These are phyloP conservation scores for Metschnikowia borealis DNA, from an alignment of 805 yeast genomes.

Conservation along the genomic window DNA sequence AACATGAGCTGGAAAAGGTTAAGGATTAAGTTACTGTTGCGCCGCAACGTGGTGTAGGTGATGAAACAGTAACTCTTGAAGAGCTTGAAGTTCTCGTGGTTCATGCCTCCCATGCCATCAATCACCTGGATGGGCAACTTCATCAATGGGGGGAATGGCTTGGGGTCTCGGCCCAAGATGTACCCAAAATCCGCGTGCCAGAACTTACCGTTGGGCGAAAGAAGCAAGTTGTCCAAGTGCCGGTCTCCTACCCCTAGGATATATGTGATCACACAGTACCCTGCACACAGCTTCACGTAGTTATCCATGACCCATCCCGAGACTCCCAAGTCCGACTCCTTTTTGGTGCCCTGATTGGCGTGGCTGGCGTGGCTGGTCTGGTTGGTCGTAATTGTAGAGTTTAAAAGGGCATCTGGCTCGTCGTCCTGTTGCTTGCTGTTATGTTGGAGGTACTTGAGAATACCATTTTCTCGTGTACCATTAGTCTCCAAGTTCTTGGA, in stretches of 20 bases:
- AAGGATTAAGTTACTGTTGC: conserved; percentile 83
- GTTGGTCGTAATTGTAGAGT: no score
- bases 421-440: conserved; percentile 41
- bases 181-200: conserved; percentile 99
- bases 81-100: conserved; percentile 76
- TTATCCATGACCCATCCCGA: conserved; percentile 79
- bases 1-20: conserved; percentile 92
- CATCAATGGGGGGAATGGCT: conserved; percentile 98
- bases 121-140: conserved; percentile 93
- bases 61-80: conserved; percentile 94
- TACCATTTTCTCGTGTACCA: conserved; percentile 52
- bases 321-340: conserved; percentile 43
- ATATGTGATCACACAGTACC: conserved; percentile 94
- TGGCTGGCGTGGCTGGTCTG: conserved; percentile 2
- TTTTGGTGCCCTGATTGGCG: neutral
- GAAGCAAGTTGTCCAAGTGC: conserved; percentile 83
- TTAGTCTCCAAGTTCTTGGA: conserved; percentile 26
- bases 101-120: conserved; percentile 96
- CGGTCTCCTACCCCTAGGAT: conserved; percentile 95
- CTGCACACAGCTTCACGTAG: conserved; percentile 93
- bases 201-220: conserved; percentile 76
- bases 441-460: conserved; percentile 62
- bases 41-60: conserved; percentile 83
- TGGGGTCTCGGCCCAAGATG: conserved; percentile 94
- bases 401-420: conserved; percentile 20